Evolutionary conservation across 2,329 filamentous ascomycete species (phyloP).

Genomic region (Chaetomium olivaceum): DNA sequence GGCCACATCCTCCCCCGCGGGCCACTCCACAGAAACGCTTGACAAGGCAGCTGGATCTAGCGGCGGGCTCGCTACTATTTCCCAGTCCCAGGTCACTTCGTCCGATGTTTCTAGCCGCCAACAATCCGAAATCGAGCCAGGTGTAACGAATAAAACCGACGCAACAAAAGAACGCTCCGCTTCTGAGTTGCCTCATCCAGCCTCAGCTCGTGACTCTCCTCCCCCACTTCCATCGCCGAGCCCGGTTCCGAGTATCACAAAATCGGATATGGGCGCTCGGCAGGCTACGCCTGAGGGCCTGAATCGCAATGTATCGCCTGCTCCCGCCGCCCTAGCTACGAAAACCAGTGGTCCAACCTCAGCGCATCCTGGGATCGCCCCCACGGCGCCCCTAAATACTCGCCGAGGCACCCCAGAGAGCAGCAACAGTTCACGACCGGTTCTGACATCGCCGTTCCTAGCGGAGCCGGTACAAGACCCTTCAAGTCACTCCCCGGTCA

Average conservation of each 20-base stretch:
- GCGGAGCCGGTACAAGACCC: constrained; percentile 51
- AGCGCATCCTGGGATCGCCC: constrained; percentile 39
- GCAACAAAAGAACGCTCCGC: neutral
- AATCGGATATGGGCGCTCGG: constrained; percentile 11
- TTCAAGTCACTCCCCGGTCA: constrained; percentile 54
- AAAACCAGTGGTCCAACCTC: constrained; percentile 28
- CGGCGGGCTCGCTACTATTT: constrained; percentile 7
- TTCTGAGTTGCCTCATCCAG: neutral
- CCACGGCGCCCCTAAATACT: constrained; percentile 50
- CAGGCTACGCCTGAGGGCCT: neutral
- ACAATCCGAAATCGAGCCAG: neutral
- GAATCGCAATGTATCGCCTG: neutral
- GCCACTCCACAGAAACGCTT: neutral
- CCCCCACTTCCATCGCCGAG: constrained; percentile 19
- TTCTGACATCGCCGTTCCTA: constrained; percentile 42
- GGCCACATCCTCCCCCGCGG: constrained; percentile 11
- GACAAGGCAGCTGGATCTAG: constrained; percentile 7
- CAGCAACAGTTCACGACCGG: constrained; percentile 39
- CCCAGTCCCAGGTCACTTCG: neutral
- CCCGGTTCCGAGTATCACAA: constrained; percentile 18
- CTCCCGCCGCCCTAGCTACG: neutral
- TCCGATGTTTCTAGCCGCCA: neutral
- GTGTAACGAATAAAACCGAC: neutral
- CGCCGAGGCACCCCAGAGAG: constrained; percentile 35
- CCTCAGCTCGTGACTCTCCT: constrained; percentile 2